phyloP scores from a whole-genome alignment of 202 grass and related monocot species.

The Cymbopogon flexuosus region DNA sequence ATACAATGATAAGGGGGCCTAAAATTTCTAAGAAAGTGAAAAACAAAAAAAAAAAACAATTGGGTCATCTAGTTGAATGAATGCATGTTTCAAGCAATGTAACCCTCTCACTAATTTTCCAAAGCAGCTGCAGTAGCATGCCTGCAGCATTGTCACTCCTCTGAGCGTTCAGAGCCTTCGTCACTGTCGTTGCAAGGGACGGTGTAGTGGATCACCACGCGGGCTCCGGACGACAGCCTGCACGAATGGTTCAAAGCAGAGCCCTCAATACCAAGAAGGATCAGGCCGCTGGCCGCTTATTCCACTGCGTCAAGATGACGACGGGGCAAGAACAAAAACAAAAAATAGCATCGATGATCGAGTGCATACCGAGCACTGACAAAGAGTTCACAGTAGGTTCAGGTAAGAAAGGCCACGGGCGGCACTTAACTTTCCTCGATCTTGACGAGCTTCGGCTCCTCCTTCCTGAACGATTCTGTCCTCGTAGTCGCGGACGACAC shows the following conservation, averaged over 20 bases:
- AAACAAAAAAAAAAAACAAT: not conserved
- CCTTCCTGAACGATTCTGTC: slow-evolving; percentile 64
- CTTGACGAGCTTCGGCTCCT: slow-evolving; percentile 79
- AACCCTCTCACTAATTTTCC: slow-evolving; percentile 5
- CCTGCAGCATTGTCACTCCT: not conserved
- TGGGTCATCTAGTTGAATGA: not conserved
- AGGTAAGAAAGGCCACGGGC: slow-evolving; percentile 36
- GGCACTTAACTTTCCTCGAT: slow-evolving; percentile 96
- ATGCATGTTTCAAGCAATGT: slow-evolving; percentile 19
- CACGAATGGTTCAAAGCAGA: not conserved
- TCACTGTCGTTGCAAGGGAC: slow-evolving; percentile 49
- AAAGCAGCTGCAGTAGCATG: not conserved
- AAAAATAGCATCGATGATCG: too few species aligned
- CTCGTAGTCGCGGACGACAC: slow-evolving; percentile 1
- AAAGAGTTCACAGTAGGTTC: slow-evolving; percentile 37
- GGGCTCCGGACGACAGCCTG: slow-evolving; percentile 81
- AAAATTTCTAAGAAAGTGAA: not conserved
- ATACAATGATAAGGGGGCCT: not conserved
- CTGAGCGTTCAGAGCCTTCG: slow-evolving; percentile 30
- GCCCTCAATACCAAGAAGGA: slow-evolving; percentile 21
- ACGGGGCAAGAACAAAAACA: not conserved
- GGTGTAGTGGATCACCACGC: slow-evolving; percentile 73
- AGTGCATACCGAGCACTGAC: slow-evolving; percentile 46
- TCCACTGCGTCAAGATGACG: not conserved
- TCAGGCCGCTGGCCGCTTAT: not conserved